Evolutionary conservation across 768 basidiomycete species (phyloP).

Genomic region (Lactarius deliciosus): DNA sequence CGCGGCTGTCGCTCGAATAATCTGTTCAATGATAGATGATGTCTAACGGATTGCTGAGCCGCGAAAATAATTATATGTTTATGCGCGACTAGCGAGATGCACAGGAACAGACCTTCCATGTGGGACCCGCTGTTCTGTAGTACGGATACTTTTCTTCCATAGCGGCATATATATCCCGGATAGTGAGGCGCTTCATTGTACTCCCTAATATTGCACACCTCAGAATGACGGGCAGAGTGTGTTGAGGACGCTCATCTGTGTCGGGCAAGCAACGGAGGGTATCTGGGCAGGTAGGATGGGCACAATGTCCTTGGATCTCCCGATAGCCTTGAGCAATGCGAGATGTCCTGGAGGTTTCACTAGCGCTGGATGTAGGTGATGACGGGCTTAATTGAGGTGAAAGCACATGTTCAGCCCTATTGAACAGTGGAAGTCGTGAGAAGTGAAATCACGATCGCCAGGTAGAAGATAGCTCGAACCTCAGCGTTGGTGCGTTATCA

Average conservation of each 20-base stretch:
- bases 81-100: background rate
- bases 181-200: slow-evolving; percentile 70
- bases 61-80: slow-evolving; percentile 3
- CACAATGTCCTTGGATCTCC: slow-evolving; percentile 46
- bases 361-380: slow-evolving; percentile 23
- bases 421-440: background rate
- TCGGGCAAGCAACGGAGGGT: slow-evolving; percentile 76
- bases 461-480: slow-evolving; percentile 13
- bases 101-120: slow-evolving; percentile 68
- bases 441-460: background rate
- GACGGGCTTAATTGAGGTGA: slow-evolving; percentile 21
- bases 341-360: slow-evolving; percentile 10
- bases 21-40: slow-evolving; percentile 79
- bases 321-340: background rate
- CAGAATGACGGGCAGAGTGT: slow-evolving; percentile 81
- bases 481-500: slow-evolving; percentile 5
- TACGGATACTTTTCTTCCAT: slow-evolving; percentile 86
- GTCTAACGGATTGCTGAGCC: slow-evolving; percentile 79
- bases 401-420: slow-evolving; percentile 15
- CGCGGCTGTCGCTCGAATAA: slow-evolving; percentile 80
- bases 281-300: slow-evolving; percentile 79
- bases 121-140: slow-evolving; percentile 75
- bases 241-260: slow-evolving; percentile 75
- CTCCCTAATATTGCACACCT: slow-evolving; percentile 83
- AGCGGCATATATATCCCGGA: slow-evolving; percentile 81